Conservation (phyloP, 2,329 filamentous ascomycete species). For the Chrysosporium queenslandicum region DNA sequence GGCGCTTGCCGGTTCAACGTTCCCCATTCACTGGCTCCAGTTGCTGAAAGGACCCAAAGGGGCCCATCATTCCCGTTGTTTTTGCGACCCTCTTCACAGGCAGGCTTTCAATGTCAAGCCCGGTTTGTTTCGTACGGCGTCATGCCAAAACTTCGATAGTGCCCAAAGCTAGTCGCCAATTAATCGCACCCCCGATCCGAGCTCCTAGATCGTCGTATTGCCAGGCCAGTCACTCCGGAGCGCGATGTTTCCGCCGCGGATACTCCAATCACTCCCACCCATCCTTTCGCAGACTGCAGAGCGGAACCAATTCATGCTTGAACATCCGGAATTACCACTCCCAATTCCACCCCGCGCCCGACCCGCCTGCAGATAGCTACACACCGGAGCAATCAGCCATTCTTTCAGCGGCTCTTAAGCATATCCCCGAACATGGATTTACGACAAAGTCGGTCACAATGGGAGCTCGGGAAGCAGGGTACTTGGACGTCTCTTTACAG, state of each 20-base stretch:
- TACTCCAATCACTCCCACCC: neutral
- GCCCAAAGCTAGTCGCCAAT: neutral
- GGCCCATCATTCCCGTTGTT: neutral
- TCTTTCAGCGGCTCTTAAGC: slow-evolving; percentile 65
- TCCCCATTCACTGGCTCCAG: too few species aligned
- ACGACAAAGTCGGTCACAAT: slow-evolving; percentile 60
- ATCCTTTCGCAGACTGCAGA: neutral
- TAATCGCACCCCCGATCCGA: neutral
- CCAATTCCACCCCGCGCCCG: slow-evolving; percentile 53
- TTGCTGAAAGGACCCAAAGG: too few species aligned
- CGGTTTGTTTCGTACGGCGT: neutral
- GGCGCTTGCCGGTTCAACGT: too few species aligned
- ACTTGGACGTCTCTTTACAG: slow-evolving; percentile 75
- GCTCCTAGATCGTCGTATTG: neutral
- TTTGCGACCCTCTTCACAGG: neutral
- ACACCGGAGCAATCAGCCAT: slow-evolving; percentile 59
- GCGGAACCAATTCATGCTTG: neutral
- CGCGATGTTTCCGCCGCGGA: neutral
- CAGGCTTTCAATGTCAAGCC: neutral
- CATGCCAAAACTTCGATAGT: neutral
- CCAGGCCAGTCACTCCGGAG: neutral
- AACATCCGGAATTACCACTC: slow-evolving; percentile 55
- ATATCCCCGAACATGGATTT: slow-evolving; percentile 78
- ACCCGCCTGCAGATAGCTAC: slow-evolving; percentile 49
- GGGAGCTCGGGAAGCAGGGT: slow-evolving; percentile 74